These are phyloP conservation scores for Nicotiana undulata DNA, from an alignment of 257 asterid genomes.

Conservation along the genomic window DNA sequence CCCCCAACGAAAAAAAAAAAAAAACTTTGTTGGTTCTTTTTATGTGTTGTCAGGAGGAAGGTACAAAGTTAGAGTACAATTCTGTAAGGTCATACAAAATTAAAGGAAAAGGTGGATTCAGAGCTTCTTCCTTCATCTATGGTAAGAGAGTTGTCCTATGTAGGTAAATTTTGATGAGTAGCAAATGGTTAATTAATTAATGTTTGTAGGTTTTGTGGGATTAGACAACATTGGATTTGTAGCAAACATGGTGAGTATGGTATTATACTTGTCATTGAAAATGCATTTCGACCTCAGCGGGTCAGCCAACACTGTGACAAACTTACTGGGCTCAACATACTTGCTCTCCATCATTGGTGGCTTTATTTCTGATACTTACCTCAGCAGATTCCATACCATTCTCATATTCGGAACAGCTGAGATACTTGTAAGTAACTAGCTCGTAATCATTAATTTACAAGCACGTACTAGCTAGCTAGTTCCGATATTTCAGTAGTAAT, in stretches of 20 bases:
- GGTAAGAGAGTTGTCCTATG: too few relatives aligned
- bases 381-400: conserved; percentile 42
- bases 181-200: neutral
- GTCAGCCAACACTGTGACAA: conserved; percentile 45
- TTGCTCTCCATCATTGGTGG: conserved; percentile 48
- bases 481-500: too few relatives aligned
- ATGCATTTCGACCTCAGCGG: conserved; percentile 30
- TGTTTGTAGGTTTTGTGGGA: conserved; percentile 37
- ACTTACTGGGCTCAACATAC: conserved; percentile 54
- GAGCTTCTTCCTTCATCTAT: conserved; percentile 59
- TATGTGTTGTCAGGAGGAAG: conserved; percentile 33
- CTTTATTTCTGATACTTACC: conserved; percentile 43
- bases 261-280: conserved; percentile 38
- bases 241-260: conserved; percentile 67
- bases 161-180: too few relatives aligned
- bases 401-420: conserved; percentile 41
- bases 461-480: too few relatives aligned
- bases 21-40: neutral
- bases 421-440: conserved; percentile 20
- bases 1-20: too few relatives aligned
- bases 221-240: conserved; percentile 69
- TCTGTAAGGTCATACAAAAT: conserved; percentile 11
- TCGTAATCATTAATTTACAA: neutral
- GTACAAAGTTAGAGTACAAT: conserved; percentile 21
- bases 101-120: conserved; percentile 63